phyloP scores from a whole-genome alignment of 495 filamentous ascomycete genomes.

The Collariella sp. region DNA sequence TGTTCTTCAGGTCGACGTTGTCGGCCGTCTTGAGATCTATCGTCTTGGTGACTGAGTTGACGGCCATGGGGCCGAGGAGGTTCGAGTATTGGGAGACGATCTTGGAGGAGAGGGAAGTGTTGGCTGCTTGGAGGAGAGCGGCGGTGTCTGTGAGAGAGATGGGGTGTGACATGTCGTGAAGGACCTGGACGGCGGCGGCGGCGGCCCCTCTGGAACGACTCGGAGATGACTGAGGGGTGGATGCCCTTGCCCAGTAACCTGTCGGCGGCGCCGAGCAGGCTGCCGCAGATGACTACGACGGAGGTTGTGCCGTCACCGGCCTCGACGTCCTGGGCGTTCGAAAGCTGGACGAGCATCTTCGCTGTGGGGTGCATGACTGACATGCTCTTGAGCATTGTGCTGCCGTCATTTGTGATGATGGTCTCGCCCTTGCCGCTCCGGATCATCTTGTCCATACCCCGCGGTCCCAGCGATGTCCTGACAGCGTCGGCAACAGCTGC shows the following conservation, averaged over 20 bases:
- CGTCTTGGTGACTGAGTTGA: constrained; percentile 88
- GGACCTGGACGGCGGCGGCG: constrained; percentile 73
- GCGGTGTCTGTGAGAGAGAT: constrained; percentile 81
- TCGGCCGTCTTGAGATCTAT: constrained; percentile 92
- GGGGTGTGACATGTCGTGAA: constrained; percentile 92
- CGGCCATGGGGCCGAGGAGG: constrained; percentile 88
- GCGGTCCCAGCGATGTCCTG: constrained; percentile 57
- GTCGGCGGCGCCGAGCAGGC: constrained; percentile 88
- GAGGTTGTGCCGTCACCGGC: constrained; percentile 98
- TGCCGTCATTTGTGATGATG: constrained; percentile 98
- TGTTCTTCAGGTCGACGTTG: constrained; percentile 93
- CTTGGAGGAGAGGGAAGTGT: constrained; percentile 95
- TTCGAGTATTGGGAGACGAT: constrained; percentile 95
- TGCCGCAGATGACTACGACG: constrained; percentile 94
- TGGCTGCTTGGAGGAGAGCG: constrained; percentile 89
- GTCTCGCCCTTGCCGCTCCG: constrained; percentile 93
- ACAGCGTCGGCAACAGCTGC: constrained; percentile 94
- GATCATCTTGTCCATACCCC: constrained; percentile 98
- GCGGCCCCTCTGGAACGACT: constrained; percentile 95
- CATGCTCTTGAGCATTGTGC: constrained; percentile 98
- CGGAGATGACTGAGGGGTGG: constrained; percentile 94
- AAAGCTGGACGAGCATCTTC: constrained; percentile 96
- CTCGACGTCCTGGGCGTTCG: constrained; percentile 95
- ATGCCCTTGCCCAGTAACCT: constrained; percentile 83
- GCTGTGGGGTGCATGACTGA: constrained; percentile 96